phyloP scores from a whole-genome alignment of 441 rosid genomes.

The Melastoma candidum region DNA sequence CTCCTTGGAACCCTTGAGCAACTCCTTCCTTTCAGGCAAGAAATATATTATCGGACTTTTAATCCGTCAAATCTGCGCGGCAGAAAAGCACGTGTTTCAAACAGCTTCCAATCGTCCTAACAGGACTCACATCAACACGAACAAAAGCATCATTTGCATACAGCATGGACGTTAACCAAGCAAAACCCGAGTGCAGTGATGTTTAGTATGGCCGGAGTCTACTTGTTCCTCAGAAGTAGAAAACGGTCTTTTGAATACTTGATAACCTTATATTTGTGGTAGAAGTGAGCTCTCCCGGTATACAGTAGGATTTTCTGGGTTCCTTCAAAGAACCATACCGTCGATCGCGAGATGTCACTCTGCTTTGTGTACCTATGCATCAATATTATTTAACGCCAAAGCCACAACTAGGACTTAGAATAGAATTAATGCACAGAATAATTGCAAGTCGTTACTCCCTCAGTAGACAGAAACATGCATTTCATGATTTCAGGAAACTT shows the following conservation, averaged over 20 bases:
- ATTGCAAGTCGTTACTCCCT: constrained; percentile 58
- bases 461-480: constrained; percentile 78
- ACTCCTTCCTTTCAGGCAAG: constrained; percentile 89
- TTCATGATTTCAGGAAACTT: constrained; percentile 77
- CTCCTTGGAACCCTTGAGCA: constrained; percentile 65
- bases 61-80: constrained; percentile 73
- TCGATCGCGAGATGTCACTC: constrained; percentile 66
- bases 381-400: constrained; percentile 5
- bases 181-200: no score
- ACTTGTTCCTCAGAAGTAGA: no score
- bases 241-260: background rate
- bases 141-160: no score
- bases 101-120: background rate
- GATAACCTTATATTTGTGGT: constrained; percentile 77
- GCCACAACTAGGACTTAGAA: background rate
- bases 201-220: no score
- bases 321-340: constrained; percentile 65
- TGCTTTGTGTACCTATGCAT: constrained; percentile 54
- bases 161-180: no score
- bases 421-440: background rate
- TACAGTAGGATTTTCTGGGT: constrained; percentile 71
- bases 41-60: constrained; percentile 74
- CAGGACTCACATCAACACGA: no score
- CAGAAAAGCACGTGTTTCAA: background rate
- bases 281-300: constrained; percentile 86